Evolutionary conservation across 176 grass and related monocot species (phyloP), one percentile per base, ranked within the genome.

Genomic region (bread wheat (Triticum aestivum)): DNA sequence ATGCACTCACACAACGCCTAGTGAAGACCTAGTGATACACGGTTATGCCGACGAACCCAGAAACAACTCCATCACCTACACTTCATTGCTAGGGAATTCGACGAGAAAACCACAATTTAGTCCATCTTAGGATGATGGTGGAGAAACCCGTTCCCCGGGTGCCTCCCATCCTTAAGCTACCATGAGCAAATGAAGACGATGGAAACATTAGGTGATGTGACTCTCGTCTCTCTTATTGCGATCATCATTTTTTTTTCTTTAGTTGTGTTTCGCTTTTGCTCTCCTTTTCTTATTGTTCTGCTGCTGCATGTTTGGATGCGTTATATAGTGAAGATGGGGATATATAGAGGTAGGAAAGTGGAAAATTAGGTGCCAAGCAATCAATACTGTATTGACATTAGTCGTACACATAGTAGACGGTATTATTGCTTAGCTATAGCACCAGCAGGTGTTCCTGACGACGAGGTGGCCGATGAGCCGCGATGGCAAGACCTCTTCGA

Each of bases 401-500:
- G 35, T 35, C 35, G 5, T 29, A 29, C 29, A 29, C 29, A 29
- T 0, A 29, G 2, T 29, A 29, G 29, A 2, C 2, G 29, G 29
- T 29, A 29, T 29, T 29, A 29, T 29, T 29, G 29, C 29, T 29
- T 29, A 29, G 29, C 29, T 29, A 29, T 29, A 29, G 29, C 29
- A 29, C 29, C 39, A 41, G 39, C 39, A 41, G 9, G 8, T 41
- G 2, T 41, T 10, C 42, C 0, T 45, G 74, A 61, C 56, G 0
- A 41, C 2, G 65, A 98, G 69, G 65, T 78, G 88, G 15, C 91
- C 93, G 71, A 84, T 83, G 86, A 98, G 65, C 18, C 52, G 78
- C 14, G 80, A 59, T 3, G 89, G 66, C 17, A 91, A 92, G 81
- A 98, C 69, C 58, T 61, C 78, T 5, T 93, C 89, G 65, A 98